Conservation (phyloP, 2,329 filamentous ascomycete species). For the Bipolaris bicolor region DNA sequence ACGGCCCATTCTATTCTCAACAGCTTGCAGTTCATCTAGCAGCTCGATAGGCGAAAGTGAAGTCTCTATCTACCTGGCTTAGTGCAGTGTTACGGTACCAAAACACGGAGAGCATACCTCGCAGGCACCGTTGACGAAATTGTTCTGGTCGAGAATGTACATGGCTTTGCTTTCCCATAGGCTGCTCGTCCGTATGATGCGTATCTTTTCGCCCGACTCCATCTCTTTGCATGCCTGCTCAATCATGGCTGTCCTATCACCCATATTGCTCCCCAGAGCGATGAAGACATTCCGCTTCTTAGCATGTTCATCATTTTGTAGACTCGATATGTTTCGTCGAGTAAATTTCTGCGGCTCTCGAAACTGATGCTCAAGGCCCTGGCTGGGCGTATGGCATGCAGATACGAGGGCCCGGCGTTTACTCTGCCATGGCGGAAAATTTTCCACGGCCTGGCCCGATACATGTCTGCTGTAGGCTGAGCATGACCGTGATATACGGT, state of each 20-base stretch:
- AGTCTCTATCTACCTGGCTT: conserved; percentile 73
- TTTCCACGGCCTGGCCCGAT: neutral
- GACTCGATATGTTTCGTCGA: neutral
- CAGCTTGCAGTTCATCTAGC: conserved; percentile 79
- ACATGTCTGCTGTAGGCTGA: neutral
- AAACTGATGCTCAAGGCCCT: neutral
- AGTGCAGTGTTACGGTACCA: conserved; percentile 1
- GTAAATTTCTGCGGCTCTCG: neutral
- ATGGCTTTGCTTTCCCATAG: conserved; percentile 96
- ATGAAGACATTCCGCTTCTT: conserved; percentile 67
- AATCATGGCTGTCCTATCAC: conserved; percentile 83
- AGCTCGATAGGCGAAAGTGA: conserved; percentile 74
- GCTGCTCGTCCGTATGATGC: conserved; percentile 78
- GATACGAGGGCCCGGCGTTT: neutral
- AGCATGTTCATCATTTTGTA: neutral
- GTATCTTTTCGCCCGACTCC: conserved; percentile 70
- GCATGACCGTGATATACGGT: neutral
- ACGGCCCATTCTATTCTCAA: conserved; percentile 80
- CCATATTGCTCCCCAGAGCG: conserved; percentile 90
- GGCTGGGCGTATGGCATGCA: neutral
- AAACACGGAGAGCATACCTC: conserved; percentile 66
- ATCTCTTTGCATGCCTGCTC: conserved; percentile 82
- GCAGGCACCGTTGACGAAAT: conserved; percentile 90
- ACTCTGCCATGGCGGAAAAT: conserved; percentile 2
- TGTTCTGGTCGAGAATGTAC: conserved; percentile 89